phyloP scores from a whole-genome alignment of 2,329 filamentous ascomycete genomes.

The Metarhizium anisopliae region DNA sequence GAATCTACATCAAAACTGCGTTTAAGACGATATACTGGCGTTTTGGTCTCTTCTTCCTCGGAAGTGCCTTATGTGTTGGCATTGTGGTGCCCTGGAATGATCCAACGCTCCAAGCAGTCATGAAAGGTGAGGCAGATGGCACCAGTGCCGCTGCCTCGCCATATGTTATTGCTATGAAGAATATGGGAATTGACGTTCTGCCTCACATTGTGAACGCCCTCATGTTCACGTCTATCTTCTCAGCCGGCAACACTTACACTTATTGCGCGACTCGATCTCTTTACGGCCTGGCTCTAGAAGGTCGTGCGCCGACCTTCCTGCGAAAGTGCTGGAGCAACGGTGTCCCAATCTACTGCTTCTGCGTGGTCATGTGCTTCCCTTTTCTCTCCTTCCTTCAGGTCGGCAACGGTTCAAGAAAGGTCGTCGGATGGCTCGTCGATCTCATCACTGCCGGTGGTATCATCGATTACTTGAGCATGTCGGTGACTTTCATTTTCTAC shows the following conservation, averaged over 20 bases:
- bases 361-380: slow-evolving; percentile 42
- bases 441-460: slow-evolving; percentile 49
- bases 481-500: slow-evolving; percentile 35
- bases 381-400: slow-evolving; percentile 44
- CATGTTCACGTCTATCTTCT: slow-evolving; percentile 34
- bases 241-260: slow-evolving; percentile 41
- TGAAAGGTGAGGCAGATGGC: slow-evolving; percentile 28
- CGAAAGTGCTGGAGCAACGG: slow-evolving; percentile 50
- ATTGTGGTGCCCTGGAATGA: slow-evolving; percentile 61
- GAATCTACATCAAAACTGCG: slow-evolving; percentile 54
- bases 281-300: slow-evolving; percentile 41
- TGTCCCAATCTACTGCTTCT: slow-evolving; percentile 51
- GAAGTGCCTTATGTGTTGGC: slow-evolving; percentile 57
- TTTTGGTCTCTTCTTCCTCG: slow-evolving; percentile 61
- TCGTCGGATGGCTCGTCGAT: slow-evolving; percentile 45
- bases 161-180: slow-evolving; percentile 54
- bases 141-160: slow-evolving; percentile 46
- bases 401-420: slow-evolving; percentile 36
- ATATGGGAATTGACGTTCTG: slow-evolving; percentile 41
- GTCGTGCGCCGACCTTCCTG: slow-evolving; percentile 42
- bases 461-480: slow-evolving; percentile 53
- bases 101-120: slow-evolving; percentile 38
- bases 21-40: slow-evolving; percentile 69
- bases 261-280: slow-evolving; percentile 42
- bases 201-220: slow-evolving; percentile 50